phyloP scores from a whole-genome alignment of 2,329 filamentous ascomycete species.

The Triangularia setosa region DNA sequence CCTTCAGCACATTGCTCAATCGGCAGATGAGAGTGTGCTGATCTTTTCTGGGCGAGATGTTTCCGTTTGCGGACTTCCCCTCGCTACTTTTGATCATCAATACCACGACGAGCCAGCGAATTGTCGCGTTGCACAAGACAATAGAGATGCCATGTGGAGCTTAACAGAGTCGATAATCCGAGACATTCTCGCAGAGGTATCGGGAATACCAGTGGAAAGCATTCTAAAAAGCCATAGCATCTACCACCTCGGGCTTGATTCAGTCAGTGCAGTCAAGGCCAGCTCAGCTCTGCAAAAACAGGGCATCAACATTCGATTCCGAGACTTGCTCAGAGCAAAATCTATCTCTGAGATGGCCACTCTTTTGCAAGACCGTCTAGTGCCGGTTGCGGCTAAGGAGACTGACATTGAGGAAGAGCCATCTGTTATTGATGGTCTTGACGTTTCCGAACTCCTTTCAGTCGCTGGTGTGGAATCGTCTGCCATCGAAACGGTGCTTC shows the following conservation, averaged over 20 bases:
- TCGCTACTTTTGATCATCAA: constrained; percentile 32
- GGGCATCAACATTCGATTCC: constrained; percentile 61
- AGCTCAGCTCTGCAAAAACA: constrained; percentile 64
- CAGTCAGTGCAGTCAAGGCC: constrained; percentile 86
- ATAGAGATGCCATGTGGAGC: constrained; percentile 31
- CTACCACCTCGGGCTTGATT: constrained; percentile 85
- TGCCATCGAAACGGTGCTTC: constrained; percentile 56
- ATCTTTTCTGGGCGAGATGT: constrained; percentile 48
- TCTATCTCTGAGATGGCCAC: constrained; percentile 62
- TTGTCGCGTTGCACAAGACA: constrained; percentile 42
- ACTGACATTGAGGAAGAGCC: neutral
- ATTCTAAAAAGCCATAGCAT: constrained; percentile 63
- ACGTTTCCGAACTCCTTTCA: constrained; percentile 37
- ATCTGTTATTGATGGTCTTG: constrained; percentile 29
- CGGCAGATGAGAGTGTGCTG: constrained; percentile 49
- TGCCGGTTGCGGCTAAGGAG: neutral
- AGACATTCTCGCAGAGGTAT: constrained; percentile 51
- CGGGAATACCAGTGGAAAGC: constrained; percentile 52
- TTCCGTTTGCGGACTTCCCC: constrained; percentile 62
- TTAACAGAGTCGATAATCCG: constrained; percentile 39
- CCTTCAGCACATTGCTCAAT: constrained; percentile 51
- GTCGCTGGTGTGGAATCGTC: constrained; percentile 38
- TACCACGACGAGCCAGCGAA: constrained; percentile 33
- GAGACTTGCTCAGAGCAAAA: constrained; percentile 64
- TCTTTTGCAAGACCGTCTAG: neutral